phyloP scores from a whole-genome alignment of 225 moss, liverwort and hornwort species.

The Bryoerythrophyllum caledonicum region DNA sequence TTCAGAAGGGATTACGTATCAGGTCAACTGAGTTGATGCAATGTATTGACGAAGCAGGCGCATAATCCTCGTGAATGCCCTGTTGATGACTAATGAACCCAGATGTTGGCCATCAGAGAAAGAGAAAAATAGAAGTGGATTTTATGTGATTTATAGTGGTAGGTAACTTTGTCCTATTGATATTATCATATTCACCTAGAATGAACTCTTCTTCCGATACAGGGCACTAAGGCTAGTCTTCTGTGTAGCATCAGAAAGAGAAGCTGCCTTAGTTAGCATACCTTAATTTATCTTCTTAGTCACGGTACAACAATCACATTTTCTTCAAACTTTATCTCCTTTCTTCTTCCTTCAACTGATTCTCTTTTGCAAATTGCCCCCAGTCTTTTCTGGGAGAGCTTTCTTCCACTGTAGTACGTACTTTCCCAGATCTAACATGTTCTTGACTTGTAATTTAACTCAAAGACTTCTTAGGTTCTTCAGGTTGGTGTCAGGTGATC shows the following conservation, averaged over 20 bases:
- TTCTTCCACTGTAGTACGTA: conserved; percentile 36
- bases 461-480: conserved; percentile 37
- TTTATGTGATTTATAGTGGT: too few relatives aligned
- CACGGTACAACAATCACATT: conserved; percentile 44
- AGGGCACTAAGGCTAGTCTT: conserved; percentile 18
- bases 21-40: too few relatives aligned
- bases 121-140: too few relatives aligned
- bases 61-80: background rate
- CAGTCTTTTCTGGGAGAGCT: conserved; percentile 33
- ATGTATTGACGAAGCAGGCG: conserved; percentile 1
- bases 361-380: conserved; percentile 31
- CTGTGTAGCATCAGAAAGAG: conserved; percentile 24
- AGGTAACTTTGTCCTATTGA: too few relatives aligned
- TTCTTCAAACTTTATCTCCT: conserved; percentile 39
- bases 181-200: too few relatives aligned
- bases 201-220: background rate
- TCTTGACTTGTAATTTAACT: conserved; percentile 35
- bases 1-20: background rate
- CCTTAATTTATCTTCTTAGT: conserved; percentile 46
- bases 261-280: conserved; percentile 52
- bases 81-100: background rate
- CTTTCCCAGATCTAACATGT: conserved; percentile 35
- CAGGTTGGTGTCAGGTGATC: conserved; percentile 24
- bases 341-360: conserved; percentile 42
- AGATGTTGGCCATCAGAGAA: too few relatives aligned